Base-by-base conservation (phyloP, 2,329 filamentous ascomycete species). In the Exophiala bonariae region DNA sequence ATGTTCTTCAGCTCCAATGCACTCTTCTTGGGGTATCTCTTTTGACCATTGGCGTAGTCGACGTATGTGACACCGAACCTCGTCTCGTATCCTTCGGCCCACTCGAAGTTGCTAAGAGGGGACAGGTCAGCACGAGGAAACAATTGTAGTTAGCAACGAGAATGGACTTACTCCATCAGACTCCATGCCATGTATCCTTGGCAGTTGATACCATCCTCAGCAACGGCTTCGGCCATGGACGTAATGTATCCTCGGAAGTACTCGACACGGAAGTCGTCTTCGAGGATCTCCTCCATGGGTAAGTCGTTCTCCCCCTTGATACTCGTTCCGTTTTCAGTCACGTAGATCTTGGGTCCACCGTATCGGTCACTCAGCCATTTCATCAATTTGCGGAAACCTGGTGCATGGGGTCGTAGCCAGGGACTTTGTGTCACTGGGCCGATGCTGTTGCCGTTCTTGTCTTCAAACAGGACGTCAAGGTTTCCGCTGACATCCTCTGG, bases 71-170 rank as follows among this genome's bases (percentile, higher is more conserved):
- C 87, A 19, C 89, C 89, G 61, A 95, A 95, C 32, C 89, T 79
- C 34, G 88, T 93, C 71, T 88, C 84, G 63, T 92, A 95, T 9
- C 89, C 89, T 66, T 95, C 89, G n/a, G 89, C 87, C 87, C 87
- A 92, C 69, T 92, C 88, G 61, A 92, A 92, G 73, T 92, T 92
- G 69, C 77, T 81, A 60, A 45, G 6, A n/a, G n/a, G n/a, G n/a
- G n/a, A n/a, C n/a, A n/a, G n/a, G n/a, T n/a, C n/a, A n/a, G n/a
- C n/a, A n/a, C n/a, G n/a, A 60, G 4, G 20, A 40, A 35, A 10
- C 14, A 47, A 28, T 23, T 32, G 50, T 38, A 38, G 30, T 49
- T 14, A 47, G 23, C 45, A 49, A 40, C n/a, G n/a, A n/a, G n/a
- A n/a, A n/a, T 37, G 11, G 49, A 75, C 76, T 66, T 71, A 82